Percentiles rank a stretch among this genome's conserved stretches.
Evolutionary conservation across 257 asterid genomes (phyloP).

Genomic region (Capsicum pubescens): DNA sequence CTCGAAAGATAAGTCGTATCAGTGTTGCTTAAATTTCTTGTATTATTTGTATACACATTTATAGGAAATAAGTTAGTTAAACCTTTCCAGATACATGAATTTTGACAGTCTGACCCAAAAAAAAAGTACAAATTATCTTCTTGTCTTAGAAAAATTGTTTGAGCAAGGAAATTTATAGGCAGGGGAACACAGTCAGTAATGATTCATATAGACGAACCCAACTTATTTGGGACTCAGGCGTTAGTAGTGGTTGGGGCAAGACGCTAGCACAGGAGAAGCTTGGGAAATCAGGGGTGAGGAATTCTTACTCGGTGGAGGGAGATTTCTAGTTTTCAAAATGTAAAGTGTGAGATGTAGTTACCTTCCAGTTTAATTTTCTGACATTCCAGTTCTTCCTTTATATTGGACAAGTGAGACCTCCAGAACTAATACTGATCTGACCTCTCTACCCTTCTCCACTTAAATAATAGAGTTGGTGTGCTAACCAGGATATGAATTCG

Average conservation of each 20-base stretch:
- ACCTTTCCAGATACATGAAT: not conserved
- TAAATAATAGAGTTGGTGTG: not conserved
- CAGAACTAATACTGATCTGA: not conserved
- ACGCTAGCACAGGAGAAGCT: not conserved
- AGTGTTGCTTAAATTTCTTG: not conserved
- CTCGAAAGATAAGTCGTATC: not conserved
- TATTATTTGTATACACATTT: not conserved
- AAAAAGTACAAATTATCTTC: not conserved
- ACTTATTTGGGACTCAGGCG: not conserved
- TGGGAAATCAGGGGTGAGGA: not conserved
- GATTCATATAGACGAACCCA: not conserved
- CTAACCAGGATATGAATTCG: not conserved
- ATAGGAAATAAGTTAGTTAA: not conserved
- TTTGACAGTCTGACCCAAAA: not conserved
- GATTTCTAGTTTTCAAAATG: not conserved
- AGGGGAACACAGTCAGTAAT: not conserved
- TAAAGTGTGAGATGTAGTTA: not conserved
- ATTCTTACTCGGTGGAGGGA: not conserved
- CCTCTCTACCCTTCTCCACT: not conserved
- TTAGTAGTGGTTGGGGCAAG: not conserved
- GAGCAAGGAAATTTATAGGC: not conserved
- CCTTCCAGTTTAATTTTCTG: slow-evolving; percentile 18
- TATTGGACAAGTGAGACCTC: not conserved
- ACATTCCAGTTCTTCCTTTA: not conserved
- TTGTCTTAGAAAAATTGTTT: not conserved